Evolutionary conservation across 768 basidiomycete species (phyloP).

Genomic region (Phylloporus sp.): DNA sequence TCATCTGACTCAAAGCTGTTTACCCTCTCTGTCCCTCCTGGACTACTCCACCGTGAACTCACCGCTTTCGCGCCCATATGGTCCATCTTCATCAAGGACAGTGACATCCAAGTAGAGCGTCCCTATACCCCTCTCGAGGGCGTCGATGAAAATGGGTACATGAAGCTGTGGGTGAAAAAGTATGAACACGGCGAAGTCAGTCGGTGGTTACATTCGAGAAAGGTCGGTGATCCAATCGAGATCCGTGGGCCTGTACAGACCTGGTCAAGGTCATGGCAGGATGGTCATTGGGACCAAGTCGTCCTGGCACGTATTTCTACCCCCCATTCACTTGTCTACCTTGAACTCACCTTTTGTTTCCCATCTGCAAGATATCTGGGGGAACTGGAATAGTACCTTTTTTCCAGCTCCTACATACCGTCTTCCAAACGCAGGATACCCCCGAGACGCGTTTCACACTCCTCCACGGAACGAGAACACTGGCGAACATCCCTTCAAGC

Average conservation of each 20-base stretch:
- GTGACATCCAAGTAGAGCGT: conserved; percentile 84
- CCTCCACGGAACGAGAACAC: conserved; percentile 63
- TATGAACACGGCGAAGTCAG: conserved; percentile 79
- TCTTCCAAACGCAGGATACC: conserved; percentile 36
- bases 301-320: conserved; percentile 52
- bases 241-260: conserved; percentile 73
- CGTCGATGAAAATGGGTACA: conserved; percentile 58
- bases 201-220: conserved; percentile 74
- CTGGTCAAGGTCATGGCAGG: conserved; percentile 45
- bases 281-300: conserved; percentile 71
- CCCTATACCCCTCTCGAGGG: conserved; percentile 81
- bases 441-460: conserved; percentile 58
- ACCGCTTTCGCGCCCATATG: conserved; percentile 48
- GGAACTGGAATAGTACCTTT: conserved; percentile 89
- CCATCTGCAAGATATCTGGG: conserved; percentile 67
- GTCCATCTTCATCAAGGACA: conserved; percentile 81
- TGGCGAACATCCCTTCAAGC: conserved; percentile 60
- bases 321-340: neutral
- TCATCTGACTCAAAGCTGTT: conserved; percentile 63
- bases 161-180: conserved; percentile 79
- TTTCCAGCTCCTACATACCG: conserved; percentile 63
- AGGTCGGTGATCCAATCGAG: conserved; percentile 64
- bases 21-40: conserved; percentile 52
- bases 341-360: neutral
- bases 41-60: conserved; percentile 30